Conservation (phyloP, 345 rosid genomes). For the Gossypium turneri region DNA sequence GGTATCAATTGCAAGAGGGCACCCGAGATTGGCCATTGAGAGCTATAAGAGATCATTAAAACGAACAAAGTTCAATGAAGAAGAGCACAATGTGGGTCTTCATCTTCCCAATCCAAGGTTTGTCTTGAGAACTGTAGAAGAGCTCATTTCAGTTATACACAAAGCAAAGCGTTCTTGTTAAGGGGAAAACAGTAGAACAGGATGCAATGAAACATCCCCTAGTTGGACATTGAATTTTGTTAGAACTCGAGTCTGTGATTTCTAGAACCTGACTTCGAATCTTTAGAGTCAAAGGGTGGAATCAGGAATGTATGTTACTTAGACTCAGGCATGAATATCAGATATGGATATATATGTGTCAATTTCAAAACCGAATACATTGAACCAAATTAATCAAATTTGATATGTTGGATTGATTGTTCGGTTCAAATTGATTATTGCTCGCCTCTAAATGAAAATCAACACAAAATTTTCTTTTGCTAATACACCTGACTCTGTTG, state of each 20-base stretch:
- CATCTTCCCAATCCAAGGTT: slow-evolving; percentile 36
- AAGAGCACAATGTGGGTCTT: slow-evolving; percentile 33
- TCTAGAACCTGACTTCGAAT: neutral
- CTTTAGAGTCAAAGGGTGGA: neutral
- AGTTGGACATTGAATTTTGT: neutral
- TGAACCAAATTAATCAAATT: too few relatives aligned
- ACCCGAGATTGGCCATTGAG: slow-evolving; percentile 43
- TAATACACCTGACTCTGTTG: too few relatives aligned
- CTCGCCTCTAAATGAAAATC: too few relatives aligned
- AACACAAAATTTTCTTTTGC: too few relatives aligned
- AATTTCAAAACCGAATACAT: too few relatives aligned
- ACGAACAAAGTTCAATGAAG: slow-evolving; percentile 29
- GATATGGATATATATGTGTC: too few relatives aligned
- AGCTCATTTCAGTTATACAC: slow-evolving; percentile 3
- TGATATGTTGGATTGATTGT: too few relatives aligned
- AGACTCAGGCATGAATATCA: neutral
- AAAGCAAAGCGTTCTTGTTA: neutral
- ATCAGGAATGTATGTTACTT: neutral
- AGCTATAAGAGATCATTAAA: slow-evolving; percentile 43
- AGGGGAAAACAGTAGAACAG: neutral
- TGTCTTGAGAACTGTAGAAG: slow-evolving; percentile 14
- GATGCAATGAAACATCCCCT: neutral
- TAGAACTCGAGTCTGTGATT: neutral
- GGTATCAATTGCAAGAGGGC: slow-evolving; percentile 62
- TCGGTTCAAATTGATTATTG: too few relatives aligned